Conservation (phyloP, 306 rosid genomes). For the Parietaria judaica region DNA sequence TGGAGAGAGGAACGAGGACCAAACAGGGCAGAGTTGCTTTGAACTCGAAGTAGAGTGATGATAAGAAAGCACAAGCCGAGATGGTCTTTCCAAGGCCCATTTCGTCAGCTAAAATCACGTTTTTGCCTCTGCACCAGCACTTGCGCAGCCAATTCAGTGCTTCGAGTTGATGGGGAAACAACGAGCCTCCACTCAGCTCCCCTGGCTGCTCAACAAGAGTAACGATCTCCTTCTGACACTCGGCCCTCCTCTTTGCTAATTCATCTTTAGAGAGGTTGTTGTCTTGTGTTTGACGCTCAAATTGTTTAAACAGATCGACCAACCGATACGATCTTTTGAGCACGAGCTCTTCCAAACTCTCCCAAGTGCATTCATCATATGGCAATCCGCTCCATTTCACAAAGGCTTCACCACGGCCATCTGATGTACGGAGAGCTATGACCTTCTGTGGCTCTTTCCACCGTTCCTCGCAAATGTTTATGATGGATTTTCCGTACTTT, state of each 20-base stretch:
- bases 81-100: slow-evolving; percentile 99
- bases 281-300: slow-evolving; percentile 58
- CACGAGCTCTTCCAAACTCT: slow-evolving; percentile 73
- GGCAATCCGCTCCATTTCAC: slow-evolving; percentile 90
- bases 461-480: slow-evolving; percentile 80
- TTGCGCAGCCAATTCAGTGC: slow-evolving; percentile 98
- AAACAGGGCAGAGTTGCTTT: slow-evolving; percentile 90
- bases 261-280: slow-evolving; percentile 51
- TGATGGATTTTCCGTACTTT: slow-evolving; percentile 71
- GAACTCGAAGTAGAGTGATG: slow-evolving; percentile 79
- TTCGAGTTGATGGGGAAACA: slow-evolving; percentile 99
- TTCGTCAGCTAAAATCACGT: slow-evolving; percentile 99
- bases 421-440: slow-evolving; percentile 54
- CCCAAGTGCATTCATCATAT: slow-evolving; percentile 97
- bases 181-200: slow-evolving; percentile 88
- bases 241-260: slow-evolving; percentile 39
- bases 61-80: slow-evolving; percentile 88
- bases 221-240: slow-evolving; percentile 50
- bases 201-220: slow-evolving; percentile 81
- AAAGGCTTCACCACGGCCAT: slow-evolving; percentile 59
- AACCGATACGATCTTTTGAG: slow-evolving; percentile 52
- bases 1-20: slow-evolving; percentile 95
- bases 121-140: slow-evolving; percentile 90
- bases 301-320: slow-evolving; percentile 46
- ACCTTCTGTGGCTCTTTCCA: slow-evolving; percentile 95